Evolutionary conservation across 306 rosid genomes (phyloP), one percentile per base, ranked within the genome.

Genomic region (Sesbania bispinosa): DNA sequence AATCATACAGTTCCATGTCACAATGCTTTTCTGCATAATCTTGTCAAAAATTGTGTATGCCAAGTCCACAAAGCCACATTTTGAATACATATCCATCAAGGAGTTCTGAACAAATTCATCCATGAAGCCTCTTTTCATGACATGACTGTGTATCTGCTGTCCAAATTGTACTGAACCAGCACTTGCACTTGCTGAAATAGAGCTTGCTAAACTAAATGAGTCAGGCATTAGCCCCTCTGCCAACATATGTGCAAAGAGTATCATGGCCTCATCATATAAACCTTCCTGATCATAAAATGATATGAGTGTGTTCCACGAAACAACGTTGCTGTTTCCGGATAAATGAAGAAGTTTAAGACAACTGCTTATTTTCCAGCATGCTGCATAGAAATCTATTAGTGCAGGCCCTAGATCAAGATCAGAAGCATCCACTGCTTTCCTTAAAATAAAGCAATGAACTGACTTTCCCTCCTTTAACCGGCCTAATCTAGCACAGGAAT

Each of bases 1-100:
- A 24, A 93, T 84, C 92, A 90, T 88, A 80, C 90, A 90, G 73
- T 90, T 93, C 97, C 96, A 90, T 6, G 97, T 81, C 54, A 87
- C 83, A 16, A 85, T 75, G 76, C 97, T 84, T 80, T 65, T 83
- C 18, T 70, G 62, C 36, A 27, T 33, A 20, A 83, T 59, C 51
- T 46, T 69, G 8, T 84, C 79, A 65, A 93, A 93, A 76, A 93
- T 84, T 64, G 36, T 43, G 78, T 72, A 81, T 39, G 94, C 94
- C 16, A 55, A 76, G 79, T 83, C 84, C 30, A 86, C 79, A 74
- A 78, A 83, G 66, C 94, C 94, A 52, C 90, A 90, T 84, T 93
- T 93, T 14, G 90, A 87, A 80, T 93, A 90, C 98, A 93, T 87
- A 60, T 90, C 94, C 18, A 93, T 87, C 19, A 93, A 82, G 10